phyloP scores from a whole-genome alignment of 805 yeast species.

The Priceomyces fermenticarens region DNA sequence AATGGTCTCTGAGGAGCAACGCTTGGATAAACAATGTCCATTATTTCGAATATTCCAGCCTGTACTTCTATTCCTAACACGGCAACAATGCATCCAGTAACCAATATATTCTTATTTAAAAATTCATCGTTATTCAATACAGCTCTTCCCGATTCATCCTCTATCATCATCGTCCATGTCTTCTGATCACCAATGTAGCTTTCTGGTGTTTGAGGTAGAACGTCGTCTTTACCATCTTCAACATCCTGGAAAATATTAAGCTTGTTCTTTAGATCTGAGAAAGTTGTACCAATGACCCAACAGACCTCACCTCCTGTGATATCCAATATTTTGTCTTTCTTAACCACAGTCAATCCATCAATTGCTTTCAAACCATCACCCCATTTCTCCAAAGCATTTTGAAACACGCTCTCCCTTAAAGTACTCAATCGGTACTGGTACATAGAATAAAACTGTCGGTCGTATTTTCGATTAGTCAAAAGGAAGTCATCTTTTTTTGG shows the following conservation, averaged over 20 bases:
- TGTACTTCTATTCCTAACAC: conserved; percentile 80
- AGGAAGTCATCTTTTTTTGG: conserved; percentile 17
- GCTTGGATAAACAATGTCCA: conserved; percentile 75
- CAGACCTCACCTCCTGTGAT: conserved; percentile 58
- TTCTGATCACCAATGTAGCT: conserved; percentile 19
- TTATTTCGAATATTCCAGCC: conserved; percentile 79
- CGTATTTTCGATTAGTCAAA: conserved; percentile 28
- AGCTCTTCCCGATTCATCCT: conserved; percentile 92
- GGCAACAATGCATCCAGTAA: conserved; percentile 88
- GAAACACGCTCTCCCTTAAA: conserved; percentile 31
- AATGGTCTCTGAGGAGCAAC: conserved; percentile 52
- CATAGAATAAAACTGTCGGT: conserved; percentile 41
- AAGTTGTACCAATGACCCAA: conserved; percentile 87
- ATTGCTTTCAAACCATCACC: conserved; percentile 38
- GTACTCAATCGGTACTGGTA: conserved; percentile 37
- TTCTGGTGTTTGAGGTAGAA: conserved; percentile 38
- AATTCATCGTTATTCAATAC: conserved; percentile 60
- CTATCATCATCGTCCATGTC: conserved; percentile 59
- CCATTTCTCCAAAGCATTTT: conserved; percentile 48
- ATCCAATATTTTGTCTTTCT: conserved; percentile 51
- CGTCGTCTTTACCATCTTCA: conserved; percentile 53
- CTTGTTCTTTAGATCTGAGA: conserved; percentile 78
- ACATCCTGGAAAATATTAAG: conserved; percentile 85
- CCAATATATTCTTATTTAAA: conserved; percentile 55
- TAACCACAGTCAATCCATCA: conserved; percentile 30